Evolutionary conservation across 2,329 filamentous ascomycete species (phyloP), one percentile per base, ranked within the genome.

Genomic region (Uncinocarpus reesii): DNA sequence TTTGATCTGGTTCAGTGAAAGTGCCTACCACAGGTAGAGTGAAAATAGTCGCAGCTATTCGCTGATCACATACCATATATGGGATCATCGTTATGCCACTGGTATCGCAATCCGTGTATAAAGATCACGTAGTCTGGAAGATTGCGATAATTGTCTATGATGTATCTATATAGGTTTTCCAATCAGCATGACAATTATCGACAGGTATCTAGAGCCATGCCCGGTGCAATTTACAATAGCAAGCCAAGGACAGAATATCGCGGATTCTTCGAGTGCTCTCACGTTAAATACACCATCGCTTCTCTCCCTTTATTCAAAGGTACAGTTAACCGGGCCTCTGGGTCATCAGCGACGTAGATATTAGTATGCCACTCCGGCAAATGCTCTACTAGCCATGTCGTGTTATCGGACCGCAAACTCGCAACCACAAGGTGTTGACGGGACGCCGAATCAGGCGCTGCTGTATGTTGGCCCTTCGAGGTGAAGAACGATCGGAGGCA

Each of bases 271-370:
- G 24, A 24, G 31, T 26, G 37, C 20, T 26, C 51, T 53, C 48
- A 70, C 66, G 66, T 69, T 52, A 70, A 56, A 58, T 69, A 70
- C 3, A 65, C 66, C 66, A 68, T 69, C 4, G 65, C 66, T 52
- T 70, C 67, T 43, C 66, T 60, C 6, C 67, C 67, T 55, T 69
- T 69, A 50, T 70, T 70, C 36, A 56, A 55, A 2, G 70, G 64
- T 11, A 79, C 73, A 0, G 70, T 75, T 52, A 76, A 61, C 16
- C 64, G 52, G 2, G 74, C 72, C 4, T 53, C 53, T 26, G 68
- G 62, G 55, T 77, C 68, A 54, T 80, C 70, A 44, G 75, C 74
- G 21, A 77, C 68, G 58, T 79, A 79, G 50, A 78, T 67, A 50
- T 68, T 75, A 58, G 72, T 71, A 50, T 70, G 65, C 74, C 74